Evolutionary conservation across 768 basidiomycete species (phyloP), one percentile per base, ranked within the genome.

Genomic region (Hericium rajendrae): DNA sequence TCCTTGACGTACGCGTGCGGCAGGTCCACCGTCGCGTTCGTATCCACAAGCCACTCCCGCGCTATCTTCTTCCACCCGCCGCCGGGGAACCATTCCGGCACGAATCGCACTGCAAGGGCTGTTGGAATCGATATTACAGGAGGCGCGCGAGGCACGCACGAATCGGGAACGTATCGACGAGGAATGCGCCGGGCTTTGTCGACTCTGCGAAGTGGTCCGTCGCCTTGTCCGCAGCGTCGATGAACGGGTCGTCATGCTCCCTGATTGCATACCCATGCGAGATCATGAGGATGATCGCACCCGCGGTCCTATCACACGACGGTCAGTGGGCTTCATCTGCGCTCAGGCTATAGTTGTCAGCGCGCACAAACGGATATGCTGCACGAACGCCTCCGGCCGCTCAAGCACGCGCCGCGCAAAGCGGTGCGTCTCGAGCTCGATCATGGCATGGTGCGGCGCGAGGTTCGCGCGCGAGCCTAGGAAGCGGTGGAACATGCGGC

Each of bases 1-100:
- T 43, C 16, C 41, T 43, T 43, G 41, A 43, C 41, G 13, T 12
- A 43, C 41, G 10, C 41, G 4, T 43, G 41, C 41, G 41, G 41
- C 41, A 6, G 16, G 2, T 43, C 41, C 16, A 43, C 41, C 15
- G 13, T 16, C 13, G 16, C 20, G 20, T 43, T 43, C 41, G 13
- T 6, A 15, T 43, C 41, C 41, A 16, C 41, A 15, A 18, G 16
- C 41, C 41, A 43, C 13, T 15, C 41, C 41, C 20, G 10, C 13
- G 41, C 49, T 16, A 13, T 50, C 49, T 24, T 16, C 49, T 55
- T 51, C 12, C n/a, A 57, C 16, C 51, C 51, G 6, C 51, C 28
- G 6, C 56, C 56, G 24, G 56, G 56, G 51, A 57, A 46, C 56
- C 56, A 57, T n/a, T 43, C 51, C 16, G 56, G 56, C n/a, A 57